These are phyloP conservation scores for Tephrocybe sp. DNA, from an alignment of 768 basidiomycete species.

Conservation along the genomic window DNA sequence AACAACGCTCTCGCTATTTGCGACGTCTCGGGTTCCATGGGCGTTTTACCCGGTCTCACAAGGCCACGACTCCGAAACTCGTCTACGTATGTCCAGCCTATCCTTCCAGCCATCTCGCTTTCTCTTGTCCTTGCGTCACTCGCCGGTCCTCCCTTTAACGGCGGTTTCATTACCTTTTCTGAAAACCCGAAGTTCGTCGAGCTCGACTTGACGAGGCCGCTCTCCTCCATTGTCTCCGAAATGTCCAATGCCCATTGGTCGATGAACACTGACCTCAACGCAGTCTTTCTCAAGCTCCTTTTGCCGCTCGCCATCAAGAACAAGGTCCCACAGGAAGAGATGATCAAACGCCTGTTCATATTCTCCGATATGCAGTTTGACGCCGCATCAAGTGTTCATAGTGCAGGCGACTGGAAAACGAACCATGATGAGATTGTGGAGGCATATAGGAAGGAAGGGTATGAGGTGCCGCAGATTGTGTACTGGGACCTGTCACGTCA, in stretches of 20 bases:
- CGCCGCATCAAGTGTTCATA: conserved; percentile 4
- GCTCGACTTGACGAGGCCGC: conserved; percentile 41
- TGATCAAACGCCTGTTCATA: conserved; percentile 75
- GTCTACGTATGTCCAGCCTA: conserved; percentile 40
- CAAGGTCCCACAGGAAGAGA: conserved; percentile 61
- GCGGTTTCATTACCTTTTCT: conserved; percentile 72
- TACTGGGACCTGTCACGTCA: conserved; percentile 60
- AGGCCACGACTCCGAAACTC: background rate
- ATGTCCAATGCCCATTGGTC: conserved; percentile 45
- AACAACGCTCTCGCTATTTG: conserved; percentile 67
- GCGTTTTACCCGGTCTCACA: no score
- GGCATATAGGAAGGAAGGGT: conserved; percentile 61
- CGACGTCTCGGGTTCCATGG: conserved; percentile 80
- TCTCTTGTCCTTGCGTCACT: conserved; percentile 65
- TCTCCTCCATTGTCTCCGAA: conserved; percentile 33
- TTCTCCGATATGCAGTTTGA: conserved; percentile 86
- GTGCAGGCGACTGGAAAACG: conserved; percentile 49
- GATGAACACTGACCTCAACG: conserved; percentile 62
- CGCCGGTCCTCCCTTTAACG: conserved; percentile 62
- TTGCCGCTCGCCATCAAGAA: conserved; percentile 59
- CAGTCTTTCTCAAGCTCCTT: conserved; percentile 62
- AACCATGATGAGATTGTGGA: conserved; percentile 57
- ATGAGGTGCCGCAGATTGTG: conserved; percentile 71
- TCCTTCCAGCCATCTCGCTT: conserved; percentile 62
- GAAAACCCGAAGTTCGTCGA: conserved; percentile 44